These are phyloP conservation scores for Colletotrichum sp. DNA, from an alignment of 2,329 filamentous ascomycete genomes.

Conservation along the genomic window DNA sequence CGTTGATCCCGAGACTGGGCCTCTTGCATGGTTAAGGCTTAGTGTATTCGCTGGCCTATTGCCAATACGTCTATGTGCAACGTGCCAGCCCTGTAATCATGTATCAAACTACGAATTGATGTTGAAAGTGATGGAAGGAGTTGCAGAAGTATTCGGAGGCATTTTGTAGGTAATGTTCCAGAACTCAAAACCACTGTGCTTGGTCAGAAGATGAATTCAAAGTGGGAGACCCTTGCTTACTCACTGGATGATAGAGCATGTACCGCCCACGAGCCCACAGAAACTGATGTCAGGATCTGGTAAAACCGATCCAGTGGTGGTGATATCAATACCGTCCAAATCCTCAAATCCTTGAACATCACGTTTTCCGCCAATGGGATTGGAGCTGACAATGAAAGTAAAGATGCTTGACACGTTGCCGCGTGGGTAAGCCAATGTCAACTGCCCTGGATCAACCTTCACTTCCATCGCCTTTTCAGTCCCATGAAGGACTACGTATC, in stretches of 20 bases:
- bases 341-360: conserved; percentile 50
- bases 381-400: conserved; percentile 52
- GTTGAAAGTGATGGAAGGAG: neutral
- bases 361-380: conserved; percentile 39
- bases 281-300: neutral
- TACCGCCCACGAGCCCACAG: conserved; percentile 5
- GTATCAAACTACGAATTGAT: neutral
- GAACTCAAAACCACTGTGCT: neutral
- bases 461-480: conserved; percentile 43
- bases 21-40: too few species aligned
- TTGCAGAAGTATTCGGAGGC: conserved; percentile 32
- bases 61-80: neutral
- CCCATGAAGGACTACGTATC: conserved; percentile 37
- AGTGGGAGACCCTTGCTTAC: neutral
- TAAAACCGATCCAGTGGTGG: conserved; percentile 47
- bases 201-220: neutral
- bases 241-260: conserved; percentile 5
- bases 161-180: conserved; percentile 46
- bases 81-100: neutral
- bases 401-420: conserved; percentile 55
- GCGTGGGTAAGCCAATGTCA: conserved; percentile 58
- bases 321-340: conserved; percentile 50
- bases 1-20: neutral
- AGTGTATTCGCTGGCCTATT: neutral
- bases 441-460: conserved; percentile 40